A percentile compares a stretch with the other conserved stretches of the same genome.
Conservation (phyloP, 2,329 filamentous ascomycete genomes). For the Hypoxylon sp. region DNA sequence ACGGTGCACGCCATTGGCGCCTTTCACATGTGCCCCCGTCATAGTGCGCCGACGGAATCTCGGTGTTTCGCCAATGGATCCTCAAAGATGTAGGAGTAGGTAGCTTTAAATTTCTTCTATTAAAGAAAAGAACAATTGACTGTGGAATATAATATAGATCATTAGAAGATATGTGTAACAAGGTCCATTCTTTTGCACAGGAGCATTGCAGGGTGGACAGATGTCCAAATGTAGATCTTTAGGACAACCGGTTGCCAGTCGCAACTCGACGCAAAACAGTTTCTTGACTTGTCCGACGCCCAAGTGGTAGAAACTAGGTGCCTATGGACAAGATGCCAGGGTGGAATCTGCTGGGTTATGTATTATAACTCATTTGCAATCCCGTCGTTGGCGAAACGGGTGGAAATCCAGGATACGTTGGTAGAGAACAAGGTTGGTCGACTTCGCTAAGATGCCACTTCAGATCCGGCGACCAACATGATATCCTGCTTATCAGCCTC, state of each 20-base stretch:
- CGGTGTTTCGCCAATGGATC: conserved; percentile 21
- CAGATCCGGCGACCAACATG: background rate
- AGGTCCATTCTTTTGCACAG: conserved; percentile 40
- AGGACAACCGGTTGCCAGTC: conserved; percentile 35
- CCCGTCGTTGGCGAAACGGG: background rate
- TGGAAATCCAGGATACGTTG: conserved; percentile 1
- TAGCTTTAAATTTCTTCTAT: conserved; percentile 1
- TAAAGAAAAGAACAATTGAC: conserved; percentile 4
- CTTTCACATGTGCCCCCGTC: conserved; percentile 46
- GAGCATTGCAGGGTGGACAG: conserved; percentile 38
- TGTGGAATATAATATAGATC: conserved; percentile 19
- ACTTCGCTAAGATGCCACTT: conserved; percentile 16
- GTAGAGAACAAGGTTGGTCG: conserved; percentile 4
- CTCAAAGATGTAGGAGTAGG: conserved; percentile 1
- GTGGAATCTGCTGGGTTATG: conserved; percentile 18
- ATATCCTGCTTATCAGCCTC: background rate
- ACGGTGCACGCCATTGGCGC: conserved; percentile 49
- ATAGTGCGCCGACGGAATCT: conserved; percentile 37
- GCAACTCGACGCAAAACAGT: conserved; percentile 41
- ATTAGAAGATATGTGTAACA: conserved; percentile 32
- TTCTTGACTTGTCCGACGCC: conserved; percentile 36
- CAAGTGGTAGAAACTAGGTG: conserved; percentile 18
- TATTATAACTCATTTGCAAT: conserved; percentile 26
- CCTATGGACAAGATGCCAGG: conserved; percentile 23
- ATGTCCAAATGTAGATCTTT: conserved; percentile 46